Base-by-base conservation (phyloP, 2,329 filamentous ascomycete genomes). In the Aspergillus sp. region DNA sequence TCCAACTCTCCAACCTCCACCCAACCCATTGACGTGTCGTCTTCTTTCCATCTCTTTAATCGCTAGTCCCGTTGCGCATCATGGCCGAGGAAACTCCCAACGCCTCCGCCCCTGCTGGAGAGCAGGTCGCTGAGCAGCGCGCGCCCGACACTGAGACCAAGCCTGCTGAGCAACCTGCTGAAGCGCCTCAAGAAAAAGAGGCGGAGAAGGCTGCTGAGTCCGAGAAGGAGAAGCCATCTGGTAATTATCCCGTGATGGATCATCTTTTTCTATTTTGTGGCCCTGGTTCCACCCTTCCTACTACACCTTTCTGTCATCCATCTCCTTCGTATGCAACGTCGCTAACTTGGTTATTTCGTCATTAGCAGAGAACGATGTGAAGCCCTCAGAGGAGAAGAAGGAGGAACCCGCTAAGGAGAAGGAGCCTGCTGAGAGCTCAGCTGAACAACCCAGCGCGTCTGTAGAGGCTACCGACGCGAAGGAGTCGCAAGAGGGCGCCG, bases 71-170 rank as follows among this genome's bases (percentile, higher is more conserved):
- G 48, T 49, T 48, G 60, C 56, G 56, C 58, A 66, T 54, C 53
- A 72, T 72, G 63, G 64, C 69, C 52, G 70, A 72, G 49, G 63
- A 66, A 49, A 63, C 63, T 44, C 60, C 63, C 55, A 59, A 64
- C 49, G 53, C 62, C 50, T 52, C 60, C 53, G 55, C 60, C 51
- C 55, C 63, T 49, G 59, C 54, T 44, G 47, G 51, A 51, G 63
- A 68, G 56, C 59, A 60, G 58, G 54, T 58, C 22, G 54, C 53
- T 42, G 63, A 64, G 17, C 33, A 35, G 61, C 63, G 53, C 55
- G 56, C 55, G 50, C 50, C 57, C 44, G 49, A 58, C 49, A 53
- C 57, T 50, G 61, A 65, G 47, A 32, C 57, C 44, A 56, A 62
- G 49, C 49, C 50, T 39, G 50, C 37, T 20, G 37, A 50, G 35